Evolutionary conservation across 2,329 filamentous ascomycete genomes (phyloP), one percentile per base, ranked within the genome.

Genomic region (Stachybotrys echinatus): DNA sequence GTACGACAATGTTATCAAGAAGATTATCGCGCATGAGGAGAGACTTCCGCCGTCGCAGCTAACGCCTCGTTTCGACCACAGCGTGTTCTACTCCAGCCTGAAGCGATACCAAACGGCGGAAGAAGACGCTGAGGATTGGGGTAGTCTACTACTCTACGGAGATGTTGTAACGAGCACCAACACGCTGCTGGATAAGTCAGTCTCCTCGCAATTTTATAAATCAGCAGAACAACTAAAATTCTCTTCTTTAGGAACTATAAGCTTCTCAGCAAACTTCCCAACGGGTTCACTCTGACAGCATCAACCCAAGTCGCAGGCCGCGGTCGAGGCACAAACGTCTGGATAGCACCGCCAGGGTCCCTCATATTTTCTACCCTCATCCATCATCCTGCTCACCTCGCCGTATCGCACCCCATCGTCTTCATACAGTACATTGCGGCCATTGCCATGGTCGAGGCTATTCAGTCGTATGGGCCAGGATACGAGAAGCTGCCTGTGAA

Each of bases 121-220:
- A 45, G 75, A 79, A 2, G 77, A 81, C 43, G 77, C 83, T 0
- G 73, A 80, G 4, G 71, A 80, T 21, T 97, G 95, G 75, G 94
- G 94, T 5, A 80, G 84, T 47, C 73, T 80, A 47, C 68, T 99
- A 4, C 74, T 97, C 55, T 97, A 97, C 62, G 92, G 88, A 48
- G 90, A 96, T 65, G 90, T 96, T 6, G 78, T 96, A 17, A 96
- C 92, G 3, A 95, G 90, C 65, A 99, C 94, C 23, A 96, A 92
- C 69, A 96, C 92, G 0, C 75, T 97, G 5, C 77, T 96, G 6
- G 94, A 97, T 61, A 96, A 94, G 87, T 88, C 67, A 55, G 71
- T 58, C 3, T 7, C 6, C n/a, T 48, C 8, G 7, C 23, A 12
- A 17, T 7, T 14, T 4, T 22, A 18, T 31, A 37, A 6, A 5